phyloP scores from a whole-genome alignment of 1,139 yeast species.

The Zygotorulaspora mrakii region DNA sequence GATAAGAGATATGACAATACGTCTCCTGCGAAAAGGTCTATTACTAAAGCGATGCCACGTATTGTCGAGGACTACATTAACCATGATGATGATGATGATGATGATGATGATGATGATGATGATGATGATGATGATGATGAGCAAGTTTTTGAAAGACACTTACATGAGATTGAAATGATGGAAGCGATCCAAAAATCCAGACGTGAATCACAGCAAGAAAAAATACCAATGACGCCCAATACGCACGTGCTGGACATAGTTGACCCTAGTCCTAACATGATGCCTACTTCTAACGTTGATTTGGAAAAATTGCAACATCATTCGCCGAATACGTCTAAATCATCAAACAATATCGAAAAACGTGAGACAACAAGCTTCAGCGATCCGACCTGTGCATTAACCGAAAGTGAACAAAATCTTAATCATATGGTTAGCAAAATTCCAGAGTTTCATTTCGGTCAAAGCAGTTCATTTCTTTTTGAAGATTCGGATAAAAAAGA shows the following conservation, averaged over 20 bases:
- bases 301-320: no score
- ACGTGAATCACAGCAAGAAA: constrained; percentile 31
- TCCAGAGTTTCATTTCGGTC: constrained; percentile 16
- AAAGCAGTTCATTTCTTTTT: constrained; percentile 20
- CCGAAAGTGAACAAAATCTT: constrained; percentile 27
- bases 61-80: constrained; percentile 16
- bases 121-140: constrained; percentile 29
- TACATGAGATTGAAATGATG: constrained; percentile 42
- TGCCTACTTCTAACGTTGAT: no score
- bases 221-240: constrained; percentile 25
- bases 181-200: constrained; percentile 49
- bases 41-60: constrained; percentile 6
- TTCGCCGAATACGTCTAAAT: neutral
- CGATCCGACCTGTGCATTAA: constrained; percentile 4
- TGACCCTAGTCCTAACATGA: no score
- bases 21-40: constrained; percentile 21
- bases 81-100: constrained; percentile 40
- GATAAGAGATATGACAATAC: constrained; percentile 27
- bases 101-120: constrained; percentile 17
- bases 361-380: no score
- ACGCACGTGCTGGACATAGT: constrained; percentile 8
- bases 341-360: no score
- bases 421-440: constrained; percentile 24
- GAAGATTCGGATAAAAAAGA: constrained; percentile 12
- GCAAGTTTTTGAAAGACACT: constrained; percentile 33